Evolutionary conservation across 108 stramenopile species (phyloP).

Genomic region (Asterionellopsis glacialis): DNA sequence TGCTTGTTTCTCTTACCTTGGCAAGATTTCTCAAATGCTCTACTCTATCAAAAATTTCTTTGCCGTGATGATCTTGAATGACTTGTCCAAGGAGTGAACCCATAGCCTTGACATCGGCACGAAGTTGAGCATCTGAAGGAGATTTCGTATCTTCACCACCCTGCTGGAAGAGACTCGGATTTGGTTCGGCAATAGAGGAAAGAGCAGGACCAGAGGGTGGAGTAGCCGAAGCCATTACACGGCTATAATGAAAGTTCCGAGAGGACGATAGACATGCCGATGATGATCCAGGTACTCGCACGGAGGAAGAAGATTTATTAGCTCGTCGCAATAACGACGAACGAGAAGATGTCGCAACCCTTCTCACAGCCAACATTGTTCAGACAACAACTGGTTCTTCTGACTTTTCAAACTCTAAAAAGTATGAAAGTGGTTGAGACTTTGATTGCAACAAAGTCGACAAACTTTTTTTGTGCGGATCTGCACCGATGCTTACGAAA

Average conservation of each 20-base stretch:
- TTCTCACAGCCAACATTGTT: too few relatives aligned
- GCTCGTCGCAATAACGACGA: too few relatives aligned
- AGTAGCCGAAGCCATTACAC: neutral
- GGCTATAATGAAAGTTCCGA: neutral
- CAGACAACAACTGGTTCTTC: too few relatives aligned
- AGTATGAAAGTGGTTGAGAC: too few relatives aligned
- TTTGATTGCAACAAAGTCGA: too few relatives aligned
- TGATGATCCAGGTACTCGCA: neutral
- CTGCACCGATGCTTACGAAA: too few relatives aligned
- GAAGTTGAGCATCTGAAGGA: constrained; percentile 36
- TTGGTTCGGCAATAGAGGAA: neutral
- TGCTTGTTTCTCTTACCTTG: constrained; percentile 40
- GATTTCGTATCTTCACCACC: neutral
- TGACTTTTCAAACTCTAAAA: too few relatives aligned
- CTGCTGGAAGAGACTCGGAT: neutral
- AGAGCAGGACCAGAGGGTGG: neutral
- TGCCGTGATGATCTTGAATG: constrained; percentile 54
- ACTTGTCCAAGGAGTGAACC: constrained; percentile 66
- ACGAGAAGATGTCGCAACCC: too few relatives aligned
- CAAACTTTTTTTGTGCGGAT: too few relatives aligned
- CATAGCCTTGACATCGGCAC: constrained; percentile 78
- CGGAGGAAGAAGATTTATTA: neutral
- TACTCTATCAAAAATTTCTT: constrained; percentile 60
- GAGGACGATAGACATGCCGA: neutral
- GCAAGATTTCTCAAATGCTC: constrained; percentile 61